Conservation (phyloP, 805 yeast genomes). For the Saccharomycopsis sp. region DNA sequence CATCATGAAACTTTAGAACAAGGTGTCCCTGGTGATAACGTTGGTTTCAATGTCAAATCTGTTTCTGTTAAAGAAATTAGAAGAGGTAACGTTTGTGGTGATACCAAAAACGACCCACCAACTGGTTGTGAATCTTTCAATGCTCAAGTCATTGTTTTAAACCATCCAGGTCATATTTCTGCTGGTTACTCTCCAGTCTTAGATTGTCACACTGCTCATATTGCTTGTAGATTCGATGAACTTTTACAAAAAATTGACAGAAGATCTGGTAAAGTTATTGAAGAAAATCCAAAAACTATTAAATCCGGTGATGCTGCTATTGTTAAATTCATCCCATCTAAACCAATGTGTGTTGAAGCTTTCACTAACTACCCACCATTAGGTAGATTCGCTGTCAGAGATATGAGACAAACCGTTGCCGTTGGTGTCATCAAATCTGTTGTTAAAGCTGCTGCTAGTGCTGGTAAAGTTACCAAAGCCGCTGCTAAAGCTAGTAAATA, state of each 20-base stretch:
- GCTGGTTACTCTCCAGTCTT: slow-evolving; percentile 88
- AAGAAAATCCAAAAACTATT: slow-evolving; percentile 85
- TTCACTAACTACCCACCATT: slow-evolving; percentile 93
- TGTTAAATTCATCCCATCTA: slow-evolving; percentile 79
- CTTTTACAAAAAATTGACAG: slow-evolving; percentile 80
- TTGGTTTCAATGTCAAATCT: slow-evolving; percentile 85
- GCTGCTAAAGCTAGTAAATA: slow-evolving; percentile 56
- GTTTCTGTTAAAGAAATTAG: slow-evolving; percentile 82
- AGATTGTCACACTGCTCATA: slow-evolving; percentile 89
- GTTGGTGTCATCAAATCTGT: slow-evolving; percentile 98
- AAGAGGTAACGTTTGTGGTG: slow-evolving; percentile 91
- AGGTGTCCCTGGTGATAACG: slow-evolving; percentile 89
- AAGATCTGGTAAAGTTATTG: slow-evolving; percentile 85
- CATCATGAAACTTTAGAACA: slow-evolving; percentile 73
- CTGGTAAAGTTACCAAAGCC: slow-evolving; percentile 96
- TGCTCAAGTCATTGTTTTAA: slow-evolving; percentile 79
- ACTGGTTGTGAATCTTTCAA: slow-evolving; percentile 68
- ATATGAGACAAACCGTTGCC: slow-evolving; percentile 99
- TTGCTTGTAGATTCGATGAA: slow-evolving; percentile 79
- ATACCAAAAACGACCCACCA: slow-evolving; percentile 85
- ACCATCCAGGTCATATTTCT: slow-evolving; percentile 88
- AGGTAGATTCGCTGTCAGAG: slow-evolving; percentile 98
- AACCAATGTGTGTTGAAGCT: slow-evolving; percentile 93
- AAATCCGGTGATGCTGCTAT: slow-evolving; percentile 96
- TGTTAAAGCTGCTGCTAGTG: slow-evolving; percentile 64